Evolutionary conservation across 2,329 filamentous ascomycete species (phyloP).

Genomic region (Cytospora piceicola): DNA sequence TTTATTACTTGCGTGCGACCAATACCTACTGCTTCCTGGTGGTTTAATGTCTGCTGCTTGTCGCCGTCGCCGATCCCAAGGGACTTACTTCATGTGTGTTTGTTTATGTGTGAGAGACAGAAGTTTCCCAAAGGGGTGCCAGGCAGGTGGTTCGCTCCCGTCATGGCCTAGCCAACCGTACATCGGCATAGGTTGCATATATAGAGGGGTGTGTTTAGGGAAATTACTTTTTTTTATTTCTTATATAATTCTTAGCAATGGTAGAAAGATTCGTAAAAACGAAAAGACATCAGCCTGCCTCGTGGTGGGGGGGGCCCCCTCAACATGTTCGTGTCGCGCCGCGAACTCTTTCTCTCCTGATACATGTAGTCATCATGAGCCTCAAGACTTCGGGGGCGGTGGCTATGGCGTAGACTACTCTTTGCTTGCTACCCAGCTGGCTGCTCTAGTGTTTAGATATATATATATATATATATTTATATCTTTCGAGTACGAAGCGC

Average conservation of each 20-base stretch:
- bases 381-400: background rate
- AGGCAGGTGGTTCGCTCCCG: slow-evolving; percentile 10
- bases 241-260: slow-evolving; percentile 30
- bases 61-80: slow-evolving; percentile 5
- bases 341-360: background rate
- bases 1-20: slow-evolving; percentile 17
- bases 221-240: slow-evolving; percentile 23
- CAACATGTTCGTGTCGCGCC: background rate
- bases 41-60: slow-evolving; percentile 26
- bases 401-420: background rate
- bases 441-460: background rate
- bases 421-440: background rate
- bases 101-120: too few species aligned
- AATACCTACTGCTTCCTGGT: slow-evolving; percentile 17
- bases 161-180: slow-evolving; percentile 21
- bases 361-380: background rate
- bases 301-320: background rate
- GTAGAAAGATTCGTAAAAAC: slow-evolving; percentile 16
- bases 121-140: background rate
- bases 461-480: too few species aligned
- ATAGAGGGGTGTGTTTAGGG: slow-evolving; percentile 28
- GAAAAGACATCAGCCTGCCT: background rate
- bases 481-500: background rate
- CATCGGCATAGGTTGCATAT: slow-evolving; percentile 22
- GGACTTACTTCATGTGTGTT: too few species aligned